Percentiles rank a stretch among this genome's conserved stretches.
Evolutionary conservation across 306 rosid species (phyloP).

Genomic region (Sophora flavescens): DNA sequence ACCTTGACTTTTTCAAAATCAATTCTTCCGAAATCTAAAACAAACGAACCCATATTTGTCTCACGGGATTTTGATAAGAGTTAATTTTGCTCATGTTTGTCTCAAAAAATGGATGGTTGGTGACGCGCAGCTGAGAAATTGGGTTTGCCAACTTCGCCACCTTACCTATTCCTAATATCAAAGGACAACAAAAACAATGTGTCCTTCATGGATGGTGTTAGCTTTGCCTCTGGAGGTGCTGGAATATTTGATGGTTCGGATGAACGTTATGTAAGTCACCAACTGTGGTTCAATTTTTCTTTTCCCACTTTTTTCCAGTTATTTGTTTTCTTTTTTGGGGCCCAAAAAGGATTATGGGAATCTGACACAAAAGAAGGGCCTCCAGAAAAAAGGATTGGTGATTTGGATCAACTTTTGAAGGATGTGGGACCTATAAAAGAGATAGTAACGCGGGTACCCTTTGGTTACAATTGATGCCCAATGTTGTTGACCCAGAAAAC

Average conservation of each 20-base stretch:
- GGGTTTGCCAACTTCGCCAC: conserved; percentile 72
- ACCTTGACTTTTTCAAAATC: too few relatives aligned
- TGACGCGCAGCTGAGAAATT: conserved; percentile 73
- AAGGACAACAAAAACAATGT: conserved; percentile 44
- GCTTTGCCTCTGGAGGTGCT: conserved; percentile 93
- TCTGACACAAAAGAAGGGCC: background rate
- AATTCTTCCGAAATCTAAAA: too few relatives aligned
- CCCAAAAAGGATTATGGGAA: background rate
- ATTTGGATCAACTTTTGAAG: background rate
- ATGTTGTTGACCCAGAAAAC: background rate
- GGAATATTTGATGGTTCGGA: conserved; percentile 80
- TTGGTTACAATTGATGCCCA: background rate
- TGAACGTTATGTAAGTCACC: background rate
- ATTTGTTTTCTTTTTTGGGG: background rate
- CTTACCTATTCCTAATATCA: conserved; percentile 66
- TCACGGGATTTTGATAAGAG: too few relatives aligned
- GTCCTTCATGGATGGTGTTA: conserved; percentile 64
- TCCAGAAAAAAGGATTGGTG: background rate
- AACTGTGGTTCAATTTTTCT: too few relatives aligned
- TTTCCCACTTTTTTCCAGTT: background rate
- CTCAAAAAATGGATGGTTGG: conserved; percentile 24
- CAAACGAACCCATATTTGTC: too few relatives aligned
- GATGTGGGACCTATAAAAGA: background rate
- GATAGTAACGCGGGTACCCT: background rate
- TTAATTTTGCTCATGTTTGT: background rate